A percentile compares a stretch with the other conserved stretches of the same genome.
Conservation (phyloP, 2,329 filamentous ascomycete genomes). For the Phialocephala subalpina region DNA sequence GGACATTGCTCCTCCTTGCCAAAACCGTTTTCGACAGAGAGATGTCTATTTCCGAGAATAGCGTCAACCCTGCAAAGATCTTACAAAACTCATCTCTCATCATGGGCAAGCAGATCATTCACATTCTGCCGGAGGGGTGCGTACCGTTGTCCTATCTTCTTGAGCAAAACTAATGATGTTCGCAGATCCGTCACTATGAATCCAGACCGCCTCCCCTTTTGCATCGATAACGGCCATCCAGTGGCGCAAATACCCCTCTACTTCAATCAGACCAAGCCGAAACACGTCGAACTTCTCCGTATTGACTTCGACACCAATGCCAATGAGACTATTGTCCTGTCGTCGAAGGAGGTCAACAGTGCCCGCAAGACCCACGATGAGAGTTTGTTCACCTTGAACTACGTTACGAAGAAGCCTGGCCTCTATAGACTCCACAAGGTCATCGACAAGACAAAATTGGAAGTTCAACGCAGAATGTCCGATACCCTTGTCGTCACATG, state of each 20-base stretch:
- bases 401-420: slow-evolving; percentile 83
- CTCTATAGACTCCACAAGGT: slow-evolving; percentile 87
- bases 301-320: slow-evolving; percentile 82
- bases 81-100: slow-evolving; percentile 94
- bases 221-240: slow-evolving; percentile 71
- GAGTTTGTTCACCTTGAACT: slow-evolving; percentile 70
- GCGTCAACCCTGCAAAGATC: slow-evolving; percentile 87
- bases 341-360: slow-evolving; percentile 73
- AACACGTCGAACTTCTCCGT: slow-evolving; percentile 87
- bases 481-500: slow-evolving; percentile 88
- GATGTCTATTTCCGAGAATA: slow-evolving; percentile 89
- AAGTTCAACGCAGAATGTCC: slow-evolving; percentile 79
- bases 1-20: slow-evolving; percentile 75
- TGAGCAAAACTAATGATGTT: slow-evolving; percentile 20
- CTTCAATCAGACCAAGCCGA: slow-evolving; percentile 92
- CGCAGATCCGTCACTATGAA: slow-evolving; percentile 84
- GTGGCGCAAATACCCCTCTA: slow-evolving; percentile 79
- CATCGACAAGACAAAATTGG: slow-evolving; percentile 91
- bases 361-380: slow-evolving; percentile 70
- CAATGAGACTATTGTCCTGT: slow-evolving; percentile 82
- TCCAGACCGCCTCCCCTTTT: slow-evolving; percentile 81
- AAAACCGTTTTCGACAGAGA: slow-evolving; percentile 93
- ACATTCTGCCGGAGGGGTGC: slow-evolving; percentile 92
- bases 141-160: slow-evolving; percentile 36
- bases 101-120: slow-evolving; percentile 95